Percentiles rank a stretch among this genome's conserved stretches.
Conservation (phyloP, 2,329 filamentous ascomycete species). For the Diaporthe destruens region DNA sequence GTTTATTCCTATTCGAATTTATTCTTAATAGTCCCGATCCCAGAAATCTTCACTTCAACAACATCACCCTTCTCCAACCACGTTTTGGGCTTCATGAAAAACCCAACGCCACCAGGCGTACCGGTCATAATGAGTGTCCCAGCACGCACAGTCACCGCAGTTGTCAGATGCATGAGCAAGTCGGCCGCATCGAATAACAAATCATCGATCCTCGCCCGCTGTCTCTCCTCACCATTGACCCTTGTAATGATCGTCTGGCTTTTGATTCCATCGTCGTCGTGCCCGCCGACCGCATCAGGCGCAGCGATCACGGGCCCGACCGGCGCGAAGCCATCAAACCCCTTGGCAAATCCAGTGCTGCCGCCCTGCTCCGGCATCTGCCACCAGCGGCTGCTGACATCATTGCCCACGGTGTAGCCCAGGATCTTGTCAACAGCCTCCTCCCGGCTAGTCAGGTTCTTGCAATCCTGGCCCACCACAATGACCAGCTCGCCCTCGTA, state of each 20-base stretch:
- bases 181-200: slow-evolving; percentile 58
- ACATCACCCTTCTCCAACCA: slow-evolving; percentile 53
- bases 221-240: slow-evolving; percentile 61
- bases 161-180: slow-evolving; percentile 56
- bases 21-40: slow-evolving; percentile 45
- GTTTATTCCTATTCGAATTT: slow-evolving; percentile 42
- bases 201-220: slow-evolving; percentile 56
- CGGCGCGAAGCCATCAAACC: slow-evolving; percentile 63
- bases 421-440: slow-evolving; percentile 62
- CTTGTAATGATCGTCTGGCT: slow-evolving; percentile 46
- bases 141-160: slow-evolving; percentile 56
- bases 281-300: slow-evolving; percentile 31
- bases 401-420: slow-evolving; percentile 69
- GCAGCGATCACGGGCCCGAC: slow-evolving; percentile 58
- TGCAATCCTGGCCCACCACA: slow-evolving; percentile 61
- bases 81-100: slow-evolving; percentile 51
- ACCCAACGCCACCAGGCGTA: slow-evolving; percentile 56
- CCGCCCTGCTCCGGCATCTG: slow-evolving; percentile 58
- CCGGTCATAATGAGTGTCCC: slow-evolving; percentile 61
- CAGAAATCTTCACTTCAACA: slow-evolving; percentile 52
- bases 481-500: slow-evolving; percentile 66
- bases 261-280: background rate
- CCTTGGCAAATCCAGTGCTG: slow-evolving; percentile 67
- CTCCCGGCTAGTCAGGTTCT: slow-evolving; percentile 58
- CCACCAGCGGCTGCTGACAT: slow-evolving; percentile 62